Evolutionary conservation across 192 early-diverging fungal genomes (phyloP), one percentile per base, ranked within the genome.

Genomic region (Bifiguratus adelaidae): DNA sequence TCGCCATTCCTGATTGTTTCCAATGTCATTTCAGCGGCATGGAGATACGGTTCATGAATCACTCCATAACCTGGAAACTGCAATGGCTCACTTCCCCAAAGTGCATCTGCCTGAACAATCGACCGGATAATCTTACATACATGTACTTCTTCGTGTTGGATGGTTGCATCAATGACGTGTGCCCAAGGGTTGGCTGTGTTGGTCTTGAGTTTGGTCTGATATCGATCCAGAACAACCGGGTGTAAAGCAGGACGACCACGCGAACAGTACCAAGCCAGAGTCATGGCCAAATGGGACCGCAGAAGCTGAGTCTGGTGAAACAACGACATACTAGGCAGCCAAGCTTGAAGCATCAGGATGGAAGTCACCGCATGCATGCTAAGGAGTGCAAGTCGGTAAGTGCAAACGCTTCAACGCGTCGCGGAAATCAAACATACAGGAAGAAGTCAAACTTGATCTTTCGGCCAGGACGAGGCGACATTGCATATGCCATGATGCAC

Each of bases 291-390:
- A 27, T 78, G 67, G 0, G 63, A 63, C 19, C 48, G 66, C n/a
- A 81, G 43, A 27, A 76, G 45, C 3, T 44, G 41, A 2, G 53
- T 59, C 35, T 62, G 51, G 16, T 78, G 61, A 7, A 58, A 50
- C 25, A 66, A 51, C 0, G 67, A 19, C 22, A 81, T 24, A 6
- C 26, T 23, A 30, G 58, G 55, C 11, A 67, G 40, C 9, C 60
- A 30, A 11, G 68, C 60, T 28, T 74, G 73, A 11, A 76, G 19
- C 35, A 76, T 76, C 27, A 70, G 60, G 7, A 58, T 44, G n/a
- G 73, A 71, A 1, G 78, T 78, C 41, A 78, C 35, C 28, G 59
- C 55, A 51, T 81, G 78, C 57, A 68, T 64, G 24, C 56, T 58
- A 37, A 2, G 32, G 30, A 41, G 41, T 9, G 32, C 2, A 30